phyloP scores from a whole-genome alignment of 257 asterid species.

The Perilla frutescens region DNA sequence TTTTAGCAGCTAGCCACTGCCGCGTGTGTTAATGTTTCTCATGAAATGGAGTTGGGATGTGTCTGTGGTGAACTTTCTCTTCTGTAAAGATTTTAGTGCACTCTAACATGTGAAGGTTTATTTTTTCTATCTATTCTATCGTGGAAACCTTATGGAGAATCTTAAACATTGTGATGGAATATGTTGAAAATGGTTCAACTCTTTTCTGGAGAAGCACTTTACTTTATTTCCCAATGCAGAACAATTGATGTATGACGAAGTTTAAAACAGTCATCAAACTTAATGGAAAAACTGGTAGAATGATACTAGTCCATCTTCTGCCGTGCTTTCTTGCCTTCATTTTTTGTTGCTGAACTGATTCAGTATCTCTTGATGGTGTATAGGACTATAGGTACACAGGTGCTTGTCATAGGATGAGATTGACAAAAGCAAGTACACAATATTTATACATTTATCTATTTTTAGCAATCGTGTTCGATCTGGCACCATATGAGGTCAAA shows the following conservation, averaged over 20 bases:
- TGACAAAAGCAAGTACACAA: not conserved
- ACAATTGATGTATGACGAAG: conserved; percentile 12
- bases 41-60: conserved; percentile 24
- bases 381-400: not conserved
- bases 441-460: not conserved
- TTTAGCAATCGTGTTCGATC: not conserved
- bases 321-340: not conserved
- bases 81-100: not conserved
- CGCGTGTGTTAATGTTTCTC: not conserved
- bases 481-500: conserved; percentile 8
- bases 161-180: conserved; percentile 15
- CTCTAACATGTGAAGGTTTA: not conserved
- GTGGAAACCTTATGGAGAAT: conserved; percentile 21
- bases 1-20: conserved; percentile 25
- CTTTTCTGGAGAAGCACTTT: conserved; percentile 12
- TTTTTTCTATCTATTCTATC: conserved; percentile 12
- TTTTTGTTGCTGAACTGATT: conserved; percentile 19
- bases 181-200: conserved; percentile 7
- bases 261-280: not conserved
- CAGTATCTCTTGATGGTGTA: conserved; percentile 12
- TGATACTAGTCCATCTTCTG: conserved; percentile 9
- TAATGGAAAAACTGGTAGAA: conserved; percentile 4
- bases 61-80: conserved; percentile 10
- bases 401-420: conserved; percentile 3
- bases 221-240: conserved; percentile 4